Evolutionary conservation across 2,329 filamentous ascomycete genomes (phyloP).

Genomic region (Alternaria panax): DNA sequence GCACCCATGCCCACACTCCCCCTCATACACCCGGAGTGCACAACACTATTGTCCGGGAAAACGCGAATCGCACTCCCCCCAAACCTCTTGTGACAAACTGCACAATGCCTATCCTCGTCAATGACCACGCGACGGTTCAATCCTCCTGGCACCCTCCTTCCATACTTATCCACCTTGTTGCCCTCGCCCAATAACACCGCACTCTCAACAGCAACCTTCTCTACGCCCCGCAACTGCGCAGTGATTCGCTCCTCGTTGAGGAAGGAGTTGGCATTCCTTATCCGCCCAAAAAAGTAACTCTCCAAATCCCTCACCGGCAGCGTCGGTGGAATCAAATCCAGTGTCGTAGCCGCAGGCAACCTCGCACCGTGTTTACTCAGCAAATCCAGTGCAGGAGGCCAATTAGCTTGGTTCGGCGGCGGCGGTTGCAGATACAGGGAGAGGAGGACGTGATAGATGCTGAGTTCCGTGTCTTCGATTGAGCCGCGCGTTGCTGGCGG

Average conservation of each 20-base stretch:
- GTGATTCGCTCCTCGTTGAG: constrained; percentile 83
- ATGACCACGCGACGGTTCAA: constrained; percentile 77
- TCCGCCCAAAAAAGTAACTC: constrained; percentile 90
- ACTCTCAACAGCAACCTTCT: constrained; percentile 79
- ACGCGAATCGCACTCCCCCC: constrained; percentile 91
- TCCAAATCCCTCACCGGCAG: constrained; percentile 82
- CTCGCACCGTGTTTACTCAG: constrained; percentile 93
- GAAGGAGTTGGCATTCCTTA: constrained; percentile 82
- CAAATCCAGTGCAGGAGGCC: constrained; percentile 81
- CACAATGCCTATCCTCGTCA: constrained; percentile 86
- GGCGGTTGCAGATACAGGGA: constrained; percentile 88
- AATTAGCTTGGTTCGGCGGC: constrained; percentile 72
- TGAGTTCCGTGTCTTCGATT: constrained; percentile 66
- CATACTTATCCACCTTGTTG: constrained; percentile 64
- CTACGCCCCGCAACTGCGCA: constrained; percentile 76
- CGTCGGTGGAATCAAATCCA: constrained; percentile 82
- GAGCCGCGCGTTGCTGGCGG: constrained; percentile 36
- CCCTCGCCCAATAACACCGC: constrained; percentile 74
- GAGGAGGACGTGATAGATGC: constrained; percentile 91
- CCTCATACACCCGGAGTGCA: constrained; percentile 59
- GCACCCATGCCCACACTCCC: constrained; percentile 47
- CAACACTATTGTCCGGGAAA: constrained; percentile 70
- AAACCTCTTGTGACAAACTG: constrained; percentile 90
- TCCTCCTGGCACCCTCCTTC: constrained; percentile 58
- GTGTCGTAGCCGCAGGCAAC: constrained; percentile 83